These are phyloP conservation scores for Pyrenula aspistea DNA, from an alignment of 495 filamentous ascomycete species.

Conservation along the genomic window DNA sequence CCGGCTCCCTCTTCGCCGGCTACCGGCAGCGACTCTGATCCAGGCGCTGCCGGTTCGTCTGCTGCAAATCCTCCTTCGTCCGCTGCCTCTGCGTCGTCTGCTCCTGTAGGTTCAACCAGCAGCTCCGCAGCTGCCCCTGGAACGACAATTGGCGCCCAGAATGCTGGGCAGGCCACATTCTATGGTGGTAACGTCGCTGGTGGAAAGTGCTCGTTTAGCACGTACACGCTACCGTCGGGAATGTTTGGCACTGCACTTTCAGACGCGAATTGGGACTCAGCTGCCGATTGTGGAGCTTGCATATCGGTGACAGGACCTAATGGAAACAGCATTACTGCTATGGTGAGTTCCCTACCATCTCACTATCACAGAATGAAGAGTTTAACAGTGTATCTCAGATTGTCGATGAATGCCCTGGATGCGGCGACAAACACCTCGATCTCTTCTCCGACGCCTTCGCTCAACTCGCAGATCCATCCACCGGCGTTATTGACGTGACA, in stretches of 20 bases:
- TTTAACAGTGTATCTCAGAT: slow-evolving; percentile 21
- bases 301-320: slow-evolving; percentile 39
- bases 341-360: slow-evolving; percentile 27
- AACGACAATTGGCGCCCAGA: slow-evolving; percentile 1
- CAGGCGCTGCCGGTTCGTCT: neutral
- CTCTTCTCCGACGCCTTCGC: slow-evolving; percentile 46
- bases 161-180: slow-evolving; percentile 31
- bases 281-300: slow-evolving; percentile 44
- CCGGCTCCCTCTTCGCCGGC: slow-evolving; percentile 1
- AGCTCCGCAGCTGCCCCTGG: neutral
- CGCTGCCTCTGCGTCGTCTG: slow-evolving; percentile 2
- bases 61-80: neutral
- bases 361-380: neutral
- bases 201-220: slow-evolving; percentile 44
- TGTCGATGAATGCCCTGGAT: slow-evolving; percentile 49
- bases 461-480: slow-evolving; percentile 27
- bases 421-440: slow-evolving; percentile 42
- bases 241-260: slow-evolving; percentile 45
- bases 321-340: slow-evolving; percentile 48
- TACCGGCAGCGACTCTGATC: neutral
- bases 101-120: neutral
- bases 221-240: slow-evolving; percentile 41
- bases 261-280: slow-evolving; percentile 34
- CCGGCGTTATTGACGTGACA: slow-evolving; percentile 41
- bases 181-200: slow-evolving; percentile 47